Evolutionary conservation across 208 protist genomes (phyloP), one percentile per base, ranked within the genome.

Genomic region (Trypanosoma rangeli): DNA sequence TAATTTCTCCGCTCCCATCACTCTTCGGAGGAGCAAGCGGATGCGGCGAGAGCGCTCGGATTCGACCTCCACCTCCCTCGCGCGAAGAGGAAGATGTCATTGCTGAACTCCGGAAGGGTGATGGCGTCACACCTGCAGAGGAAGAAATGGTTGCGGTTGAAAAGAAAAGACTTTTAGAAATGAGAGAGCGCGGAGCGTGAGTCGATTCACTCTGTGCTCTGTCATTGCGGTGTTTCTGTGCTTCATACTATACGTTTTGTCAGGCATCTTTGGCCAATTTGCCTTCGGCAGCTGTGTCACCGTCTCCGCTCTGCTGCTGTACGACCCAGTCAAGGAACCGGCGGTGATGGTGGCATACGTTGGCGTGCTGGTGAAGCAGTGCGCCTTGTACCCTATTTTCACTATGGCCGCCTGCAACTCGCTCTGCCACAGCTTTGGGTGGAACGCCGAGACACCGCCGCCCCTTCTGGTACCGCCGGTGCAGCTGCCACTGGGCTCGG

Each of bases 351-450:
- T 86, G 8, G 75, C 73, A 28, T 91, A 85, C 82, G 60, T 82
- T 24, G 85, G 82, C 20, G 74, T 93, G 59, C 71, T 85, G 56
- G 31, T 89, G 49, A 91, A 87, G 72, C 63, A 88, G 44, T 86
- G 80, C 56, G 76, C 86, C 7, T 82, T 74, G 10, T 91, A 83
- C 55, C 70, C 75, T 1, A 69, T 92, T 24, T 77, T 86, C 63
- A 75, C 80, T 67, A 85, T 89, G 70, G 83, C 86, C 5, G 70
- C 74, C 49, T 83, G 86, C 26, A 83, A 92, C 58, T 78, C 75
- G 35, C 75, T 89, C 24, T 89, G 86, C 70, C 69, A 88, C 73
- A 71, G 73, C 42, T 67, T 81, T 58, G 70, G 70, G n/a, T 86
- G 77, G 78, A 80, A 82, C 26, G 80, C 80, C 54, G 83, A 81